These are phyloP conservation scores for Wallacemonas rigidus DNA, from an alignment of 208 protist genomes.

Conservation along the genomic window DNA sequence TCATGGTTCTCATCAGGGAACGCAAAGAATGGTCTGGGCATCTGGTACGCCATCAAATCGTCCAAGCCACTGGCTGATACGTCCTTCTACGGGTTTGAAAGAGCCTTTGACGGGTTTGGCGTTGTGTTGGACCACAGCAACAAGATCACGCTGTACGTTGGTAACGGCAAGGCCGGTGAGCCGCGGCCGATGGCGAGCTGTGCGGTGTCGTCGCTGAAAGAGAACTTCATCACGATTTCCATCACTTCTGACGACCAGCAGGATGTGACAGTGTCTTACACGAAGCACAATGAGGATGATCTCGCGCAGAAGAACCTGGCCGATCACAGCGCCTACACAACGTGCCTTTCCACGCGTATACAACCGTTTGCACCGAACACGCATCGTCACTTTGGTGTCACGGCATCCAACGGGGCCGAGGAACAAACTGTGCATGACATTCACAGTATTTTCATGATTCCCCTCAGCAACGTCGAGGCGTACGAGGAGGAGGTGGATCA, in stretches of 20 bases:
- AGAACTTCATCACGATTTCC: constrained; percentile 42
- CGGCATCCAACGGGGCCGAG: constrained; percentile 25
- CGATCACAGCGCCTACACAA: constrained; percentile 13
- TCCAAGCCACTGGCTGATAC: constrained; percentile 26
- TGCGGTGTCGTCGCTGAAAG: constrained; percentile 19
- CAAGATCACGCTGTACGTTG: constrained; percentile 30
- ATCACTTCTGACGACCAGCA: constrained; percentile 18
- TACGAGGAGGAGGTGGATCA: constrained; percentile 29
- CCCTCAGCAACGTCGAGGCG: constrained; percentile 23
- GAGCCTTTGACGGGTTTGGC: constrained; percentile 42
- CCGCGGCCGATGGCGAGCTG: constrained; percentile 20
- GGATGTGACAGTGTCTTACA: constrained; percentile 27
- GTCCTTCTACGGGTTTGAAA: constrained; percentile 42
- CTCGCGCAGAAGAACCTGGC: not conserved
- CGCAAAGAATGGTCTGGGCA: constrained; percentile 27
- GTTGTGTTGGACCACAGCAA: constrained; percentile 43
- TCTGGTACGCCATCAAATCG: constrained; percentile 38
- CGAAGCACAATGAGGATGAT: constrained; percentile 16
- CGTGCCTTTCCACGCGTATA: constrained; percentile 19
- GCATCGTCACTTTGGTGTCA: constrained; percentile 38
- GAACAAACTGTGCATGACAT: constrained; percentile 36
- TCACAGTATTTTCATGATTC: constrained; percentile 48
- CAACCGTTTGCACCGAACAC: not conserved
- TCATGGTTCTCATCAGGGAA: constrained; percentile 6
- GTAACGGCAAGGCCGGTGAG: not conserved